These are phyloP conservation scores for Xylaria sp. DNA, from an alignment of 2,329 filamentous ascomycete species.

Conservation along the genomic window DNA sequence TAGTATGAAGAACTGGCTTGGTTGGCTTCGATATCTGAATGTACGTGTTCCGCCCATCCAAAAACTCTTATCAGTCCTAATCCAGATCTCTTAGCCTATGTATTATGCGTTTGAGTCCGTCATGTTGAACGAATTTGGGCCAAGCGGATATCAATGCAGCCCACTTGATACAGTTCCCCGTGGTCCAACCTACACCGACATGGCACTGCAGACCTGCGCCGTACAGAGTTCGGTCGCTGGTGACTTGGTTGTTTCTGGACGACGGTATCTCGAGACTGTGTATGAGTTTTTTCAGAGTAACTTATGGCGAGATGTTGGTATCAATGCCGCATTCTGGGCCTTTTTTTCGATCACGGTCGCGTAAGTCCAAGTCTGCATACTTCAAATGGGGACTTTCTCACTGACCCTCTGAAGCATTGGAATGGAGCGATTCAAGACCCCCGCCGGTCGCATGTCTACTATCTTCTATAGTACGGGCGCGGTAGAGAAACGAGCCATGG, in stretches of 20 bases:
- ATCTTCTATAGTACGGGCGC: constrained; percentile 9
- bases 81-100: neutral
- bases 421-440: constrained; percentile 14
- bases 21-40: constrained; percentile 72
- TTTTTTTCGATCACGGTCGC: constrained; percentile 6
- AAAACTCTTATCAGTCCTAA: neutral
- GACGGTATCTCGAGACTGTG: constrained; percentile 10
- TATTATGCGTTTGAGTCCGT: constrained; percentile 15
- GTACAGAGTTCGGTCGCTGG: constrained; percentile 9
- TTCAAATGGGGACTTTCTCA: neutral
- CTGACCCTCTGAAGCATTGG: neutral
- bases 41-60: constrained; percentile 24
- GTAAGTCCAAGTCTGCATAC: neutral
- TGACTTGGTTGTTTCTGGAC: constrained; percentile 7
- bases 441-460: constrained; percentile 12
- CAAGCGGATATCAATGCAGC: constrained; percentile 10
- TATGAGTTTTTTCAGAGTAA: constrained; percentile 11
- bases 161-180: constrained; percentile 2
- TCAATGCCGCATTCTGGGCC: neutral
- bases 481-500: neutral
- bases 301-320: constrained; percentile 11
- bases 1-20: constrained; percentile 69
- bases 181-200: neutral
- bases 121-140: constrained; percentile 14
- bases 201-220: constrained; percentile 2